Percentiles rank a stretch among this genome's conserved stretches.
Conservation (phyloP, 305 asterid genomes). For the Solanum hybrid region DNA sequence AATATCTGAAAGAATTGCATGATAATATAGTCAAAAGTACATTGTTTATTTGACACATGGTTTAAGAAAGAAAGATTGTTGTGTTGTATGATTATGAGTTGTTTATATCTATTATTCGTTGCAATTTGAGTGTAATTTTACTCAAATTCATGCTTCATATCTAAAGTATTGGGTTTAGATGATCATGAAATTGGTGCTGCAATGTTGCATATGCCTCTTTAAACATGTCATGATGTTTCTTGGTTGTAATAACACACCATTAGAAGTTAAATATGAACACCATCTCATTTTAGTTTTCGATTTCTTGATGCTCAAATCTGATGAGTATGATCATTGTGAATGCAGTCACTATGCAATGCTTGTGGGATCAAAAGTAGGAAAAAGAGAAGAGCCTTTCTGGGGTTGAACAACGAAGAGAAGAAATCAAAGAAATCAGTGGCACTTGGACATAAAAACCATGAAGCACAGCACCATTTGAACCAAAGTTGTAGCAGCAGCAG, state of each 20-base stretch:
- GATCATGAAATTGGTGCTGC: neutral
- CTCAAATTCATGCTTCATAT: neutral
- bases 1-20: neutral
- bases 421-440: constrained; percentile 39
- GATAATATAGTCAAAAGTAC: neutral
- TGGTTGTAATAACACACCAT: neutral
- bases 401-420: constrained; percentile 48
- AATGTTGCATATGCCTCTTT: neutral
- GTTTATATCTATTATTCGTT: neutral
- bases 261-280: neutral
- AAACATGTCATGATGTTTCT: neutral
- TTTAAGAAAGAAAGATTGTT: neutral
- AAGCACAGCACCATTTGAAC: constrained; percentile 29
- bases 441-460: constrained; percentile 25
- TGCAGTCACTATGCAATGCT: constrained; percentile 76
- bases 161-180: neutral
- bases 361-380: constrained; percentile 79
- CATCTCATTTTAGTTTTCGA: neutral
- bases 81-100: neutral
- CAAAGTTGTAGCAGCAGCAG: constrained; percentile 43
- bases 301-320: constrained; percentile 27
- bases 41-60: neutral
- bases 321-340: neutral
- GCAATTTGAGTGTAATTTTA: neutral
- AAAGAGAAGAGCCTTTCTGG: constrained; percentile 59